Base-by-base conservation (phyloP, 148 eudicot species). In the Talinum fruticosum region DNA sequence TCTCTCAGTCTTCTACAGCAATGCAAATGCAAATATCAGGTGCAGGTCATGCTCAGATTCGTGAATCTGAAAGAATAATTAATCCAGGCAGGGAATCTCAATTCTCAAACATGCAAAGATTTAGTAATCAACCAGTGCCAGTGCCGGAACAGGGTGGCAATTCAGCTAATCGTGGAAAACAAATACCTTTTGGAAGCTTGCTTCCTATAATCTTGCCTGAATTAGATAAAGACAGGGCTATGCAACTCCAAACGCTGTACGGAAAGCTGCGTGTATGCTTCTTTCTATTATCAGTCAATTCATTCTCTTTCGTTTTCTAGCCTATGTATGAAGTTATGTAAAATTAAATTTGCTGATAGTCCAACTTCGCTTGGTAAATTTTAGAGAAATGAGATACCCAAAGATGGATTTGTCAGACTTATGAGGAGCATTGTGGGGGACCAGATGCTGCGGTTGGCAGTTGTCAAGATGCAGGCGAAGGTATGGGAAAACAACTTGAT, bases 371-470 rank as follows among this genome's bases (percentile, higher is more conserved):
- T 19, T 79, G 36, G 69, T 78, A 28, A 34, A 76, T 83, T 75
- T 76, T 85, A 96, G 99, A 91, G 81, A 84, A 93, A 90, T 86
- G 97, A 96, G 82, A 90, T 96, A 74, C 79, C 93, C 73, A 96
- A 96, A 86, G 90, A 89, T 5, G 87, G 79, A 65, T 96, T 96
- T 89, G 90, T 96, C 54, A 77, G 91, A 75, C 89, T 77, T 70
- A 93, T 96, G 97, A 89, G 91, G 83, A 62, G 47, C 79, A 83
- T 90, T 84, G 93, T 96, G 19, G 99, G 99, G 74, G 99, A 96
- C 82, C 93, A 93, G 76, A 93, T 93, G 97, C 85, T 96, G 51
- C 91, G 88, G 80, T 80, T 91, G 91, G 97, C 99, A 53, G 88
- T 93, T 59, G 86, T 79, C 69, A 91, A 90, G 76, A 84, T 93